A percentile compares a stretch with the other conserved stretches of the same genome.
phyloP scores from a whole-genome alignment of 225 moss, liverwort and hornwort species.

The Sphagnum contortum region DNA sequence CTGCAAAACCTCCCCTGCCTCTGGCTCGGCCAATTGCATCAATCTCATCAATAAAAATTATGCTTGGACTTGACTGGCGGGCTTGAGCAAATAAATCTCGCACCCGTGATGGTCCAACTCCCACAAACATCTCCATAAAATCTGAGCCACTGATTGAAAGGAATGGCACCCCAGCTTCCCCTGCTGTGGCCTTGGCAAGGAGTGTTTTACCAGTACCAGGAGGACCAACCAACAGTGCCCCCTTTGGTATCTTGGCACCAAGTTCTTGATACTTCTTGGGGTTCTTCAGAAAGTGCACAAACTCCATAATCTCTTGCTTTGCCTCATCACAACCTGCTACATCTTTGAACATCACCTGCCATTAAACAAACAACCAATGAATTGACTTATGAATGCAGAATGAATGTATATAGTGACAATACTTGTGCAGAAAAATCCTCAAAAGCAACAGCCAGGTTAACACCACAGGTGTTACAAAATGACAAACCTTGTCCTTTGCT shows the following conservation, averaged over 20 bases:
- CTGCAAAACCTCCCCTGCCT: constrained; percentile 96
- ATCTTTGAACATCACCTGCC: constrained; percentile 96
- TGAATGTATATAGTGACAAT: no score
- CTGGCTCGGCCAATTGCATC: constrained; percentile 98
- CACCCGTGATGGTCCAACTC: constrained; percentile 96
- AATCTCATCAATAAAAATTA: constrained; percentile 98
- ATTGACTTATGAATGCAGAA: no score
- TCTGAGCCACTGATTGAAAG: constrained; percentile 98
- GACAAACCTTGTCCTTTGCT: constrained; percentile 80
- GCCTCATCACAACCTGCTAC: constrained; percentile 99
- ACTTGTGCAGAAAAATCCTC: no score
- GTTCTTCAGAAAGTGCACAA: constrained; percentile 98
- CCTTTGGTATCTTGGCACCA: constrained; percentile 97
- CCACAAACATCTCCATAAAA: constrained; percentile 99
- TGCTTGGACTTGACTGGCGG: constrained; percentile 91
- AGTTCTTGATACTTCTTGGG: constrained; percentile 92
- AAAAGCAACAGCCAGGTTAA: no score
- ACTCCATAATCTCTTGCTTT: constrained; percentile 99
- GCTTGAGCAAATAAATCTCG: constrained; percentile 98
- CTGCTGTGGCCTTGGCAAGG: constrained; percentile 94
- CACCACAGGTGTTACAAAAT: no score
- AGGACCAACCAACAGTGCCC: constrained; percentile 94
- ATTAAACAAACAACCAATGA: neutral
- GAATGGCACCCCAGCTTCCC: constrained; percentile 97
- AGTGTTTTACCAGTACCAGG: constrained; percentile 96